Percentiles rank a stretch among this genome's conserved stretches.
phyloP scores from a whole-genome alignment of 768 basidiomycete species.

The Leccinum longicurvipes region DNA sequence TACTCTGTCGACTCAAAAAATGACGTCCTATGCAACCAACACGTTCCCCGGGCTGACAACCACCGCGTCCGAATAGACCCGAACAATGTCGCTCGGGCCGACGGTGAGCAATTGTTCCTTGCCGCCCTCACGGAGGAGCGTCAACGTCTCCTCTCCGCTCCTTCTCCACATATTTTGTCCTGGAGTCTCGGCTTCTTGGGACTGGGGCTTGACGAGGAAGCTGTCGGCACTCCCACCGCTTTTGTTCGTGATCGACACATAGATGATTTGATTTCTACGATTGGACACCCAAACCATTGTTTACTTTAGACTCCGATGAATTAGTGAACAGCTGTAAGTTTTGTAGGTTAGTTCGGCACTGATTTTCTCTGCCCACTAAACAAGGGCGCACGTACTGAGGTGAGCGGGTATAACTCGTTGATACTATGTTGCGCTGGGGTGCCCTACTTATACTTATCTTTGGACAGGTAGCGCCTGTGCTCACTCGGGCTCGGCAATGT shows the following conservation, averaged over 20 bases:
- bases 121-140: background rate
- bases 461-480: background rate
- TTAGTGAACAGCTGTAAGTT: background rate
- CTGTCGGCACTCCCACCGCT: background rate
- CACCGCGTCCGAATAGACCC: constrained; percentile 10
- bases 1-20: background rate
- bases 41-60: constrained; percentile 9
- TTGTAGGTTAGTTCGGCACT: background rate
- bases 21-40: background rate
- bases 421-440: too few species aligned
- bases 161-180: constrained; percentile 8
- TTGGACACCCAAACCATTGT: constrained; percentile 19
- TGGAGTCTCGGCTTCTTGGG: background rate
- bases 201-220: background rate
- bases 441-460: background rate
- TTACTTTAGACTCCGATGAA: background rate
- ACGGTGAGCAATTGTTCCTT: constrained; percentile 7
- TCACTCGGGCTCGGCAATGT: background rate
- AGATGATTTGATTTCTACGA: background rate
- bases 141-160: constrained; percentile 7
- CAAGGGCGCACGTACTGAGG: background rate
- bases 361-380: background rate
- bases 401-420: background rate
- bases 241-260: constrained; percentile 5
- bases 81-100: constrained; percentile 11